Evolutionary conservation across 306 rosid species (phyloP), one percentile per base, ranked within the genome.

Genomic region (Sesbania bispinosa): DNA sequence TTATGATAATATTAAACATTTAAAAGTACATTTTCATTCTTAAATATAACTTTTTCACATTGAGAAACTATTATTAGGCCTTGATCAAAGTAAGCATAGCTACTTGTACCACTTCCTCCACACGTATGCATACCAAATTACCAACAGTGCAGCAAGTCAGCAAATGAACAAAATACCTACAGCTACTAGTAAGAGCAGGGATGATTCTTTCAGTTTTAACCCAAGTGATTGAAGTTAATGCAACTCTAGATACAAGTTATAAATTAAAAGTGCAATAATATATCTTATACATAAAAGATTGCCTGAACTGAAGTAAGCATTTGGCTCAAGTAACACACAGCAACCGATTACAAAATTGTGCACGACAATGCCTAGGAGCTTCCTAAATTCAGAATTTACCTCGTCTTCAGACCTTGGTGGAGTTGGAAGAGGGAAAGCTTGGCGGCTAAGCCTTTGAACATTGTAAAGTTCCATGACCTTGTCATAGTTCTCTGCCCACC

Each of bases 401-500:
- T 85, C 89, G 11, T 82, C 89, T 79, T 85, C 89, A 18, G 86
- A 85, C 73, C 89, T 79, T 51, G 89, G 82, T 0, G 89, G 84
- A 10, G 86, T 82, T 51, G 86, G 86, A 69, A 82, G 86, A 1
- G 89, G 89, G 35, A 79, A 73, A 50, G 89, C 89, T 59, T 82
- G 86, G 38, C 81, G 86, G 45, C 77, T 76, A 26, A 85, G 51
- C 78, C 84, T 73, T 75, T 85, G 86, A 39, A 85, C 86, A 41
- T 85, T 85, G 85, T 82, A 85, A 53, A 85, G 85, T 73, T 85
- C 86, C 89, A 82, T 85, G 55, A 85, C 86, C 79, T 67, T 83
- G 23, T 85, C 89, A 74, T 82, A 82, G 77, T 79, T 82, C 75
- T 85, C 89, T 10, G 81, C 77, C 89, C 89, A 85, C 89, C 89